Conservation (phyloP, 169 alveolate species). For the Toxoplasma gondii region DNA sequence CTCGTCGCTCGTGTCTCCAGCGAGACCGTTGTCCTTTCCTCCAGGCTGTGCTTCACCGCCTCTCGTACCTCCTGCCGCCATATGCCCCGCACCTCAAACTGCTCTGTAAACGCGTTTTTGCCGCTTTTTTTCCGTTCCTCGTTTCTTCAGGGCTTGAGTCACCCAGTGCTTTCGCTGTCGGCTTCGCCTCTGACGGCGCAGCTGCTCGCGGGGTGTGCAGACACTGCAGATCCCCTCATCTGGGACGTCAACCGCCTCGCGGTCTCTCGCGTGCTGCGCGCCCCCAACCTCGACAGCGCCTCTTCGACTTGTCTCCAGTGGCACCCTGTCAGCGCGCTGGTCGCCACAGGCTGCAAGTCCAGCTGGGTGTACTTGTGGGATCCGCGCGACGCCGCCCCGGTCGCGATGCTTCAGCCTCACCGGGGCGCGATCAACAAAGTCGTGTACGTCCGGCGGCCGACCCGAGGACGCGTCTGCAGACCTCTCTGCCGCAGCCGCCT, state of each 20-base stretch:
- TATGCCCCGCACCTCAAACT: no score
- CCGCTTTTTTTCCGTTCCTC: conserved; percentile 20
- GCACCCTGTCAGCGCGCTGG: conserved; percentile 84
- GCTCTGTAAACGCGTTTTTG: no score
- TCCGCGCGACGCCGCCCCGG: conserved; percentile 79
- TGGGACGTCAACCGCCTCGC: conserved; percentile 77
- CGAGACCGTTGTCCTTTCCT: no score
- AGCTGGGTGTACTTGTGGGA: conserved; percentile 88
- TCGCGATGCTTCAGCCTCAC: conserved; percentile 86
- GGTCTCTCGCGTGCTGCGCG: conserved; percentile 68
- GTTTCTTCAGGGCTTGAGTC: conserved; percentile 70
- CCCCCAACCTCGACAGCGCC: conserved; percentile 79
- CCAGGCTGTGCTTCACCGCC: no score
- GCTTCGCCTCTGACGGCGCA: conserved; percentile 78
- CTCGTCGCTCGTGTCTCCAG: no score
- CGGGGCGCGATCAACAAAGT: conserved; percentile 77
- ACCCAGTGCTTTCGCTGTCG: conserved; percentile 77
- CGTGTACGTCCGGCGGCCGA: background rate
- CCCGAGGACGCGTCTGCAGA: background rate
- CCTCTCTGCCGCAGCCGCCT: background rate
- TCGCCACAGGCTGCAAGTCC: conserved; percentile 86
- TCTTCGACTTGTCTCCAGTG: conserved; percentile 84
- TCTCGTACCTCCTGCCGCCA: no score
- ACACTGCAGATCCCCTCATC: conserved; percentile 79
- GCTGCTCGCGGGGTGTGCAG: conserved; percentile 80